Conservation (phyloP, 2,329 filamentous ascomycete species). For the Coccinonectria pachysandricola region DNA sequence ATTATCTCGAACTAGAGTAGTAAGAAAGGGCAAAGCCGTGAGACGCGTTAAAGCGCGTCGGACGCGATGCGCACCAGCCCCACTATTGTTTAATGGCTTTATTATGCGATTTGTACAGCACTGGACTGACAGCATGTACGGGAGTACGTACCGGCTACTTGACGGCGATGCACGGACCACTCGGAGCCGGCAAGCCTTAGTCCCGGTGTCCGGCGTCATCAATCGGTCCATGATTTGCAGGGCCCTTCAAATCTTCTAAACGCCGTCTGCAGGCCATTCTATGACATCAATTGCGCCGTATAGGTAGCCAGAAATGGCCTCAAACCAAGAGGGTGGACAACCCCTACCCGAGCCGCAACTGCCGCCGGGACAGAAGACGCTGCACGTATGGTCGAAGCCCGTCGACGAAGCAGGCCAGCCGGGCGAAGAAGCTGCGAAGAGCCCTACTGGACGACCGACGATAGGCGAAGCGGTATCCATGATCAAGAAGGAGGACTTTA, state of each 20-base stretch:
- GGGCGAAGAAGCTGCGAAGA: constrained; percentile 10
- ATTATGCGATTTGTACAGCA: too few relatives aligned
- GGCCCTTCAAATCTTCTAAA: too few relatives aligned
- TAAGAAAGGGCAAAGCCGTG: constrained; percentile 7
- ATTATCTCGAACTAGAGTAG: too few relatives aligned
- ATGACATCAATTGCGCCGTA: constrained; percentile 17
- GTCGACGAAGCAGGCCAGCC: constrained; percentile 14
- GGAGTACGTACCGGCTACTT: constrained; percentile 6
- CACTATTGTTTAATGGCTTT: constrained; percentile 25
- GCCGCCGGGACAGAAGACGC: constrained; percentile 19
- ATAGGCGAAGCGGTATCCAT: constrained; percentile 52
- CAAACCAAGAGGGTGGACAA: constrained; percentile 18
- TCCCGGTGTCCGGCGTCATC: constrained; percentile 17
- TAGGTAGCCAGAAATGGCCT: constrained; percentile 27
- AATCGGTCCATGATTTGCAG: constrained; percentile 18
- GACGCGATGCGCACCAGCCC: constrained; percentile 17
- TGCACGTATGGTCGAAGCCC: constrained; percentile 28
- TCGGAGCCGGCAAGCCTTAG: constrained; percentile 2
- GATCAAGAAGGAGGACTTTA: constrained; percentile 59
- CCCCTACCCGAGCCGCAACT: constrained; percentile 7
- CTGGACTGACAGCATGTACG: too few relatives aligned
- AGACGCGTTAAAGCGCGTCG: constrained; percentile 25
- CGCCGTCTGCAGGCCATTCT: too few relatives aligned
- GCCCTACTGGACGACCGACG: constrained; percentile 25
- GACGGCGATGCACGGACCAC: constrained; percentile 13